Percentiles rank a stretch among this genome's conserved stretches.
phyloP scores from a whole-genome alignment of 352 stramenopile genomes.

The Peronospora tabacina region DNA sequence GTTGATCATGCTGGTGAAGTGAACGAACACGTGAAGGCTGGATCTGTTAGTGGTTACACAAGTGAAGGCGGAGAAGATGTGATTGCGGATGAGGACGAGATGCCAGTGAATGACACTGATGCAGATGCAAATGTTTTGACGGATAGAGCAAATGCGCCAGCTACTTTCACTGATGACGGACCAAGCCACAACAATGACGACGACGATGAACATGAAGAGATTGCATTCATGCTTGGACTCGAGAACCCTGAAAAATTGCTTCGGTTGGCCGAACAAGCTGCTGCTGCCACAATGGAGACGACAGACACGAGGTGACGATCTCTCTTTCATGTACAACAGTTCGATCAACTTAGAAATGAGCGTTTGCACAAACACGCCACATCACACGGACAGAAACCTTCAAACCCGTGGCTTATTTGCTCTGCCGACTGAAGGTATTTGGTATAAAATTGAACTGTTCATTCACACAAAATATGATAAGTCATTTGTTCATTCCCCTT shows the following conservation, averaged over 20 bases:
- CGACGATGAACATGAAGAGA: constrained; percentile 20
- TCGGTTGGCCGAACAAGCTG: constrained; percentile 28
- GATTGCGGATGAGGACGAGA: background rate
- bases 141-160: background rate
- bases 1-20: constrained; percentile 1
- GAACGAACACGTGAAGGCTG: background rate
- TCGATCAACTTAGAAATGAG: background rate
- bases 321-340: background rate
- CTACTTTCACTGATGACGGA: background rate
- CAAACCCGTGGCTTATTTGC: background rate
- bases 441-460: background rate
- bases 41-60: background rate
- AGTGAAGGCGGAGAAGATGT: background rate
- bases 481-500: constrained; percentile 8
- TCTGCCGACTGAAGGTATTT: background rate
- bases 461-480: constrained; percentile 13
- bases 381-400: constrained; percentile 1
- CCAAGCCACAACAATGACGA: background rate
- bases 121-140: background rate
- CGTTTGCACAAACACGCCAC: background rate
- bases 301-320: constrained; percentile 13
- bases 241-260: constrained; percentile 25
- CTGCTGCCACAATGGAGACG: constrained; percentile 18
- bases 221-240: constrained; percentile 30
- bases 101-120: background rate